Evolutionary conservation across 2,329 filamentous ascomycete species (phyloP).

Genomic region (Exophiala bonariae): DNA sequence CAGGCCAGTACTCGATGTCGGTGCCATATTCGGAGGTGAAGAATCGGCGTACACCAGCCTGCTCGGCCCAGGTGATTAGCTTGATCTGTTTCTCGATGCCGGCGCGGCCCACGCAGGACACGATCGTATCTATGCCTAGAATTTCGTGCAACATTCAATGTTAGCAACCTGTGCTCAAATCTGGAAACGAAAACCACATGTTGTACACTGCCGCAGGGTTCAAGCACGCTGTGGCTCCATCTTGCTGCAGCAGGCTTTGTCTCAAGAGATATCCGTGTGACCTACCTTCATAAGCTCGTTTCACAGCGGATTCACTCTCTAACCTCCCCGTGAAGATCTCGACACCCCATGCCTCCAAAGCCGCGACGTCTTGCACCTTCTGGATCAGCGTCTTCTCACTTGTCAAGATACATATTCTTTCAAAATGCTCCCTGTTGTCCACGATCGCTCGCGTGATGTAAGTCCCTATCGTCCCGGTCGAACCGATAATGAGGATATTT

Average conservation of each 20-base stretch:
- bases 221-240: background rate
- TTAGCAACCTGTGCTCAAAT: background rate
- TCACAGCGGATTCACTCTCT: conserved; percentile 52
- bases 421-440: conserved; percentile 44
- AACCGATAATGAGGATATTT: conserved; percentile 55
- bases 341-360: conserved; percentile 48
- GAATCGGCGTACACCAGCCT: conserved; percentile 60
- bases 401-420: conserved; percentile 58
- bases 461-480: conserved; percentile 53
- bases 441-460: conserved; percentile 55
- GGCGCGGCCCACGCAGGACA: conserved; percentile 65
- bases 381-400: conserved; percentile 51
- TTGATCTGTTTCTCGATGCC: conserved; percentile 62
- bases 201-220: no score
- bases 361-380: conserved; percentile 52
- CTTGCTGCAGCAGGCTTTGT: background rate
- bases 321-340: conserved; percentile 59
- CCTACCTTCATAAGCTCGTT: conserved; percentile 55
- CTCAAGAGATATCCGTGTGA: background rate
- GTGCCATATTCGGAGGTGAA: conserved; percentile 69
- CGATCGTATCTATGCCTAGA: conserved; percentile 61
- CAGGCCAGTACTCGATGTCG: conserved; percentile 61
- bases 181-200: background rate
- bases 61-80: conserved; percentile 61
- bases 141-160: background rate